phyloP scores from a whole-genome alignment of 1,139 yeast species.

The Protomyces pachydermus region DNA sequence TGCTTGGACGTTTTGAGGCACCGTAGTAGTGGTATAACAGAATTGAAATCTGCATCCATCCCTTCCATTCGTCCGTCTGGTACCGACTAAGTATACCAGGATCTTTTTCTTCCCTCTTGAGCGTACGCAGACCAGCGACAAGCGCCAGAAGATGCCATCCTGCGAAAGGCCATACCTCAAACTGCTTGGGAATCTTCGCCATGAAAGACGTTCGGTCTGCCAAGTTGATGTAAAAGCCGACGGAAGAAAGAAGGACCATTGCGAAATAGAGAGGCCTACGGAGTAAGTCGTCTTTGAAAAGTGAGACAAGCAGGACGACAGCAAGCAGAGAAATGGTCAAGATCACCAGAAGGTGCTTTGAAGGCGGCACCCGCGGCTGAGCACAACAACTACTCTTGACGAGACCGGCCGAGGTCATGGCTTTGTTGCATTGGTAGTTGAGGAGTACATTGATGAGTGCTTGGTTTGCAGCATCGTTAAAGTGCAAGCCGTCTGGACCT shows the following conservation, averaged over 20 bases:
- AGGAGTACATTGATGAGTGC: not conserved
- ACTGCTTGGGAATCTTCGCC: conserved; percentile 34
- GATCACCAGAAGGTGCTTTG: not conserved
- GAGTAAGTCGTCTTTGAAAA: not conserved
- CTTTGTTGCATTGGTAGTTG: not conserved
- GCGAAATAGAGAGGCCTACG: not conserved
- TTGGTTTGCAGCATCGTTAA: conserved; percentile 26
- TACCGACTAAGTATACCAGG: conserved; percentile 35
- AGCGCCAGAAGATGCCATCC: conserved; percentile 27
- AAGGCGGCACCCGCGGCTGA: not conserved
- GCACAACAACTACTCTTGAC: not conserved
- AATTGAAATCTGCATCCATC: conserved; percentile 36
- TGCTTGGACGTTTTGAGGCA: conserved; percentile 34
- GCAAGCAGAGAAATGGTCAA: not conserved
- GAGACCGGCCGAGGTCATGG: not conserved
- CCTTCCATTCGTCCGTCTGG: conserved; percentile 36
- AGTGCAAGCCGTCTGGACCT: conserved; percentile 29
- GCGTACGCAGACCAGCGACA: conserved; percentile 28
- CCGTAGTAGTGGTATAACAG: conserved; percentile 36
- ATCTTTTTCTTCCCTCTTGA: conserved; percentile 29
- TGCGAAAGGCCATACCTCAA: conserved; percentile 29
- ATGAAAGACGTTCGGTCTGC: conserved; percentile 34
- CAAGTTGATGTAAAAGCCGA: conserved; percentile 30
- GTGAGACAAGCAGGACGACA: not conserved
- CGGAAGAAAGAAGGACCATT: not conserved